Evolutionary conservation across 2,329 filamentous ascomycete species (phyloP).

Genomic region (Tolypocladium pustulatum): DNA sequence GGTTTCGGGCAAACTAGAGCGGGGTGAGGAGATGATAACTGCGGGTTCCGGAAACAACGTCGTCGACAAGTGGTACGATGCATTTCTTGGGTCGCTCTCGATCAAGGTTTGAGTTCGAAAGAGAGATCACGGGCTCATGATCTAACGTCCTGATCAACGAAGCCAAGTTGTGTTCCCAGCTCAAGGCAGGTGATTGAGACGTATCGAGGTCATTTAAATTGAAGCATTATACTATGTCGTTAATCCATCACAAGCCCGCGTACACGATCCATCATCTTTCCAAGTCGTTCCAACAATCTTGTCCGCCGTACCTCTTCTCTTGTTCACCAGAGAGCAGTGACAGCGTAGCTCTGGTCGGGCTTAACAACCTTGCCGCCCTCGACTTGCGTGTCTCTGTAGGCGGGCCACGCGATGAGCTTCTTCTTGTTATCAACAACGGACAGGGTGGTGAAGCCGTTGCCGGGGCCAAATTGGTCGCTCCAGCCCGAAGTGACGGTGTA

Average conservation of each 20-base stretch:
- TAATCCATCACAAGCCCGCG: background rate
- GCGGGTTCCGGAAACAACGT: conserved; percentile 29
- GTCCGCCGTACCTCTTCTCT: background rate
- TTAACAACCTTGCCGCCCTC: conserved; percentile 30
- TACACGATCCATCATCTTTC: background rate
- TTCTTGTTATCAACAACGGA: conserved; percentile 33
- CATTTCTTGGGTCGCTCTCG: too few relatives aligned
- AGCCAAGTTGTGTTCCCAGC: too few relatives aligned
- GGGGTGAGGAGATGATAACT: conserved; percentile 35
- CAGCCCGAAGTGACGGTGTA: conserved; percentile 44
- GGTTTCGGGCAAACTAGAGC: conserved; percentile 30
- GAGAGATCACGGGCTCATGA: background rate
- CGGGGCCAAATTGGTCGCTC: conserved; percentile 43
- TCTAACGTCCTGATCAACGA: too few relatives aligned
- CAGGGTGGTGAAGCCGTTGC: conserved; percentile 43
- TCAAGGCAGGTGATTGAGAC: too few relatives aligned
- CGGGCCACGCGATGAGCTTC: conserved; percentile 37
- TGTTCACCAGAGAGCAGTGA: conserved; percentile 4
- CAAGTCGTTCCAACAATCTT: background rate
- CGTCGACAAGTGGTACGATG: conserved; percentile 32
- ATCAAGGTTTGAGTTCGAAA: too few relatives aligned
- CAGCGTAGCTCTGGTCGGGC: conserved; percentile 37
- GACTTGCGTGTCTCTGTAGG: conserved; percentile 43
- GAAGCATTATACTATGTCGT: background rate
- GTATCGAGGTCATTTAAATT: too few relatives aligned